Evolutionary conservation across 2,329 filamentous ascomycete species (phyloP).

Genomic region (Dactylellina cionopaga): DNA sequence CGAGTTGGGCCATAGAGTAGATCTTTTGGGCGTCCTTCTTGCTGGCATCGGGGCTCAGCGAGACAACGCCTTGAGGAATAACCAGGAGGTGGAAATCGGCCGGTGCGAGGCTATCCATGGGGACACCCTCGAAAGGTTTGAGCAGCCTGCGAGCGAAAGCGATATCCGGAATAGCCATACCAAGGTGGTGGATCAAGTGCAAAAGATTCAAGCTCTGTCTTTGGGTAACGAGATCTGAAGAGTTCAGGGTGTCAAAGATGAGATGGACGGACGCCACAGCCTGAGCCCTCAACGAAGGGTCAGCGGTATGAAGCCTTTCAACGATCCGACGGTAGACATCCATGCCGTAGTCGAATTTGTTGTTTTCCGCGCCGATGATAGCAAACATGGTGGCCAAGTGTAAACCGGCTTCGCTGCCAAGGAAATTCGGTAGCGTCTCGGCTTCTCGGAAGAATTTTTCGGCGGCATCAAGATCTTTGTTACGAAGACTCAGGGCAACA

Average conservation of each 20-base stretch:
- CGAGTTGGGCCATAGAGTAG: slow-evolving; percentile 65
- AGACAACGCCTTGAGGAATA: slow-evolving; percentile 54
- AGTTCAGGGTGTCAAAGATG: slow-evolving; percentile 49
- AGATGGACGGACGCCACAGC: slow-evolving; percentile 39
- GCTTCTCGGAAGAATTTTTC: slow-evolving; percentile 48
- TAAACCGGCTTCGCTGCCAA: slow-evolving; percentile 37
- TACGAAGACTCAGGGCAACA: slow-evolving; percentile 44
- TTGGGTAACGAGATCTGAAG: slow-evolving; percentile 52
- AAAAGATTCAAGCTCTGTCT: slow-evolving; percentile 55
- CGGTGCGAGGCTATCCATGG: slow-evolving; percentile 54
- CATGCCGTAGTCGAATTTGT: slow-evolving; percentile 51
- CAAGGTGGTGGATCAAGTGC: slow-evolving; percentile 55
- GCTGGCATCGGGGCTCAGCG: slow-evolving; percentile 49
- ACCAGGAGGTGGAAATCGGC: slow-evolving; percentile 55
- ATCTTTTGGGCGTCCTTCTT: slow-evolving; percentile 55
- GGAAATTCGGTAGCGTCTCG: slow-evolving; percentile 42
- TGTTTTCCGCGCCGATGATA: slow-evolving; percentile 7
- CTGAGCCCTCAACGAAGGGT: slow-evolving; percentile 30
- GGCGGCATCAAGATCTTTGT: slow-evolving; percentile 49
- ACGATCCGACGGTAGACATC: slow-evolving; percentile 48
- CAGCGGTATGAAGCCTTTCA: slow-evolving; percentile 29
- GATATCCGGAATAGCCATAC: slow-evolving; percentile 50
- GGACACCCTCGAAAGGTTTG: slow-evolving; percentile 54
- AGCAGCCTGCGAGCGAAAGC: slow-evolving; percentile 53
- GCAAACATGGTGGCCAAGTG: slow-evolving; percentile 51